A percentile compares a stretch with the other conserved stretches of the same genome.
These are phyloP conservation scores for Lactarius sanguifluus DNA, from an alignment of 768 basidiomycete species.

Conservation along the genomic window DNA sequence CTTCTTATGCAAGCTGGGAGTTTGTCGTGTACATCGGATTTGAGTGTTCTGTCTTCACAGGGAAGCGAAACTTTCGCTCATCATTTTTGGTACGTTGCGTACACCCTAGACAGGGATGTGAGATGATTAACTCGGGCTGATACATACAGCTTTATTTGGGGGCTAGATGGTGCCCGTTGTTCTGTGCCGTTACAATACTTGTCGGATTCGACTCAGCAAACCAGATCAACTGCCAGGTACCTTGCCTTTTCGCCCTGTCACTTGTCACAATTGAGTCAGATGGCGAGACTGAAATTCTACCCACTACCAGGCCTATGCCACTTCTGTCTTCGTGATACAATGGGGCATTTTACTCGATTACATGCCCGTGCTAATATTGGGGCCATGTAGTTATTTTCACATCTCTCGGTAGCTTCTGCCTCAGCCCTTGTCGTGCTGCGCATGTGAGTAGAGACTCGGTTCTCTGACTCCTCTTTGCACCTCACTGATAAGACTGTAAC, in stretches of 20 bases:
- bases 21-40: background rate
- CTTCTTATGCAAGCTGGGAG: background rate
- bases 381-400: slow-evolving; percentile 2
- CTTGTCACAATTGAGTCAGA: background rate
- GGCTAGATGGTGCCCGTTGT: background rate
- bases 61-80: background rate
- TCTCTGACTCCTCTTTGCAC: background rate
- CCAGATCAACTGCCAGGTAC: background rate
- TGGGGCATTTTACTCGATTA: background rate
- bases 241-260: background rate
- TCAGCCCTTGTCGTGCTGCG: slow-evolving; percentile 20
- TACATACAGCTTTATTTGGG: background rate
- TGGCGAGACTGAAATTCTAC: background rate
- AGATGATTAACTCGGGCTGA: background rate
- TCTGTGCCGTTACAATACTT: background rate
- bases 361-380: background rate
- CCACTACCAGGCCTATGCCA: background rate
- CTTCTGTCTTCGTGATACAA: background rate
- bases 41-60: background rate
- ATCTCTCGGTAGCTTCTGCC: slow-evolving; percentile 6
- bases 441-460: slow-evolving; percentile 15
- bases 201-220: background rate
- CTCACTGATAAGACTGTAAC: background rate
- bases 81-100: background rate
- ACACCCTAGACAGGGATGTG: background rate